Conservation (phyloP, 257 asterid species). For the Solanum etuberosum region DNA sequence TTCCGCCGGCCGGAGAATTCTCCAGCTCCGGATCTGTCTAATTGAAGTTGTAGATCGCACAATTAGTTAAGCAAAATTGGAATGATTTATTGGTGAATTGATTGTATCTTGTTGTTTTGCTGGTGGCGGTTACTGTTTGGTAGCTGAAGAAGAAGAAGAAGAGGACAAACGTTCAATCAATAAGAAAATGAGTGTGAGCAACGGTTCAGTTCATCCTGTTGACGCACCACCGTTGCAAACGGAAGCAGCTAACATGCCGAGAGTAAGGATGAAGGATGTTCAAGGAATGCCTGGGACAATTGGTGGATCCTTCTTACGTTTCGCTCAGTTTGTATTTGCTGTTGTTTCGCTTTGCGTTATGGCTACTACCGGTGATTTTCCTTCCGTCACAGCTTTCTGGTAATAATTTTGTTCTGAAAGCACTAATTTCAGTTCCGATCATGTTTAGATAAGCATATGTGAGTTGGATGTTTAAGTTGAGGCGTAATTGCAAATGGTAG, state of each 20-base stretch:
- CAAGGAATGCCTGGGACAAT: conserved; percentile 98
- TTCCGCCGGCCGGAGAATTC: not conserved
- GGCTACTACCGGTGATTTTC: conserved; percentile 89
- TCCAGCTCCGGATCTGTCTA: not conserved
- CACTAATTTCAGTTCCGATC: not conserved
- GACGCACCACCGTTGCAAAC: conserved; percentile 93
- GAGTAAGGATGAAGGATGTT: conserved; percentile 86
- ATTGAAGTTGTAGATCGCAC: not conserved
- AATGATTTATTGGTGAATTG: not conserved
- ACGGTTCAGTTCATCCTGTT: conserved; percentile 90
- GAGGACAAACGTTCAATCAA: not conserved
- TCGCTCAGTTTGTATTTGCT: conserved; percentile 64
- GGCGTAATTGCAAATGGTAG: not conserved
- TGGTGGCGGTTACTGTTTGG: not conserved
- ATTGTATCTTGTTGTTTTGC: not conserved
- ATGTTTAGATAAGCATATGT: not conserved
- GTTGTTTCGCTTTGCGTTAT: conserved; percentile 66
- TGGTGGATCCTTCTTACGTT: conserved; percentile 74
- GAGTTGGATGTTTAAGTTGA: not conserved
- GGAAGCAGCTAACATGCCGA: conserved; percentile 67
- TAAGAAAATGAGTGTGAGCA: conserved; percentile 55
- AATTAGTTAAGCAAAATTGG: not conserved
- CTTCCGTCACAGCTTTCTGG: conserved; percentile 99
- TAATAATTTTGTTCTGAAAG: conserved; percentile 10
- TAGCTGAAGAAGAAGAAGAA: not conserved